Conservation (phyloP, 2,329 filamentous ascomycete species). For the Chaetomium sp. region DNA sequence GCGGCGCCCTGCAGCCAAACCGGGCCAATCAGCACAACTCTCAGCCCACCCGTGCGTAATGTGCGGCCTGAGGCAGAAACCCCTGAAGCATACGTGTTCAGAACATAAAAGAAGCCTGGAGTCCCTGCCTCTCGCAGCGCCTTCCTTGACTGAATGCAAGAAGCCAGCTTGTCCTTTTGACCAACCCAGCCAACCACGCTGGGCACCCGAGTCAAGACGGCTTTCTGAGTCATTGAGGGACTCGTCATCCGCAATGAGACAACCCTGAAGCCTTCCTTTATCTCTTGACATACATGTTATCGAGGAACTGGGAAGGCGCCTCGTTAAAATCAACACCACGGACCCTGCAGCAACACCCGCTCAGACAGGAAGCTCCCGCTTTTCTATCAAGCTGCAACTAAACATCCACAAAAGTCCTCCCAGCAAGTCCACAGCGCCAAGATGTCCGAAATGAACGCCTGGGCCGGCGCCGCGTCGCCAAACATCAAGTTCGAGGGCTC, state of each 20-base stretch:
- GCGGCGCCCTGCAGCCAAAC: constrained; percentile 15
- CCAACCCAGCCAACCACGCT: constrained; percentile 16
- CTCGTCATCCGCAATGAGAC: constrained; percentile 25
- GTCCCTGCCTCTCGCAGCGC: constrained; percentile 14
- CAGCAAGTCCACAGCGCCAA: constrained; percentile 8
- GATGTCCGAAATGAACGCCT: constrained; percentile 34
- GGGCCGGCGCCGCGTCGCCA: constrained; percentile 36
- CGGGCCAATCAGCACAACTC: constrained; percentile 18
- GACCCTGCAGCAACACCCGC: constrained; percentile 4
- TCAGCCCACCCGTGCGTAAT: neutral
- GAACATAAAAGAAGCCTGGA: constrained; percentile 25
- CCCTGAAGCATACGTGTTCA: constrained; percentile 23
- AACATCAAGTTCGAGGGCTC: constrained; percentile 48
- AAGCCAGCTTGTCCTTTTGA: constrained; percentile 24
- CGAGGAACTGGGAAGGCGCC: constrained; percentile 35
- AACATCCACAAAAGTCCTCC: constrained; percentile 23
- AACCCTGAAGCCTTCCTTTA: constrained; percentile 9
- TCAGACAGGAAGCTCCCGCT: neutral
- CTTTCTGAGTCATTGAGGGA: constrained; percentile 21
- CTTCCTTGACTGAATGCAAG: constrained; percentile 8
- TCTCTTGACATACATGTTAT: constrained; percentile 28
- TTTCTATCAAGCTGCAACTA: neutral
- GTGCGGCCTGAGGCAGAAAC: constrained; percentile 22
- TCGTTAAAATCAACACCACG: constrained; percentile 27
- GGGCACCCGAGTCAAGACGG: constrained; percentile 15